A percentile compares a stretch with the other conserved stretches of the same genome.
phyloP scores from a whole-genome alignment of 257 asterid species.

The Cinchona pubescens region DNA sequence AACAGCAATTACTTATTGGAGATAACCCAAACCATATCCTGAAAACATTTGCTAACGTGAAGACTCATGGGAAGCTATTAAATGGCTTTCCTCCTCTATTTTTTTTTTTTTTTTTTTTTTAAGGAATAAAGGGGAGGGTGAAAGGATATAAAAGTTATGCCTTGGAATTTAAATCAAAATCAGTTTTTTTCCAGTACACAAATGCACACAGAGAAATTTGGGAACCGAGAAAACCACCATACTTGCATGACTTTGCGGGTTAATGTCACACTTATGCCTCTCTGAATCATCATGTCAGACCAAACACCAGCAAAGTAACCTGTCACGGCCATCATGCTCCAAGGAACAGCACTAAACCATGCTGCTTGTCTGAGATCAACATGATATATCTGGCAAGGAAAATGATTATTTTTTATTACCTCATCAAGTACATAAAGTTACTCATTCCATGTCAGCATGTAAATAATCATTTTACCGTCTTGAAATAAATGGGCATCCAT shows the following conservation, averaged over 20 bases:
- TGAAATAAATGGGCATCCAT: conserved; percentile 99
- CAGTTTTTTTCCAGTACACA: background rate
- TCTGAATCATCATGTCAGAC: conserved; percentile 83
- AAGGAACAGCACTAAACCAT: conserved; percentile 97
- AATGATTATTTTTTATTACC: conserved; percentile 14
- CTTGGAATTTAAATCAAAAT: background rate
- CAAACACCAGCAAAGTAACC: conserved; percentile 87
- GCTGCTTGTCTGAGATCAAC: conserved; percentile 97
- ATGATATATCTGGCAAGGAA: conserved; percentile 63
- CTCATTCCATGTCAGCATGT: background rate
- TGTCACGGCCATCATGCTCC: conserved; percentile 90
- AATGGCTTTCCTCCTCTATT: background rate
- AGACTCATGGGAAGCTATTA: background rate
- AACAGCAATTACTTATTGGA: background rate
- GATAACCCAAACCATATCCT: background rate
- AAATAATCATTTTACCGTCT: conserved; percentile 44
- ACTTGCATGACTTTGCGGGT: conserved; percentile 99
- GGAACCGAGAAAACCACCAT: background rate
- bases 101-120: too few species aligned
- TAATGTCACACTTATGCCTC: conserved; percentile 68
- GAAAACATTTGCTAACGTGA: background rate
- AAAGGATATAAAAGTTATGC: background rate
- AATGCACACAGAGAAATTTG: background rate
- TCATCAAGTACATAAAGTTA: background rate
- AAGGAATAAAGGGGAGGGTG: background rate